Evolutionary conservation across 768 basidiomycete genomes (phyloP).

Genomic region (Calocera viscosa): DNA sequence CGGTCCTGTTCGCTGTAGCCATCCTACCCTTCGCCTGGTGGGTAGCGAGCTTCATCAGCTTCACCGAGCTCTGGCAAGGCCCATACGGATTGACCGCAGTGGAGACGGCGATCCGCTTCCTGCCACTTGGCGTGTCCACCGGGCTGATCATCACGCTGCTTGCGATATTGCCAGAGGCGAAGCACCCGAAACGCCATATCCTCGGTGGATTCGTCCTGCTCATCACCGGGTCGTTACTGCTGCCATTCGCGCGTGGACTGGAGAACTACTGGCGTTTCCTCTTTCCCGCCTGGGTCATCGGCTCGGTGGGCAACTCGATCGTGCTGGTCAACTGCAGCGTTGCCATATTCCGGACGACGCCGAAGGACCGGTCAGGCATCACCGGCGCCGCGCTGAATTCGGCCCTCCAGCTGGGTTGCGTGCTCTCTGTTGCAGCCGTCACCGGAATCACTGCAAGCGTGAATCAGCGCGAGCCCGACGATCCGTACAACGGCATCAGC

Average conservation of each 20-base stretch:
- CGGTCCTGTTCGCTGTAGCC: constrained; percentile 23
- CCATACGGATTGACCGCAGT: constrained; percentile 13
- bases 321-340: constrained; percentile 38
- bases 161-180: constrained; percentile 29
- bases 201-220: constrained; percentile 32
- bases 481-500: neutral
- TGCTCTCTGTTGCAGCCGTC: constrained; percentile 39
- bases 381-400: constrained; percentile 46
- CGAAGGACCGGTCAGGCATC: constrained; percentile 38
- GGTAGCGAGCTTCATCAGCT: neutral
- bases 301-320: constrained; percentile 36
- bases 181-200: constrained; percentile 36
- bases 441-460: constrained; percentile 39
- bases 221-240: constrained; percentile 31
- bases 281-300: constrained; percentile 41
- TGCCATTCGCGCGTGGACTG: constrained; percentile 31
- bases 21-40: constrained; percentile 11
- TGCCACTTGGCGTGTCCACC: constrained; percentile 30
- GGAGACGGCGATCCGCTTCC: constrained; percentile 13
- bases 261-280: constrained; percentile 37
- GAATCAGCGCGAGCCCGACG: neutral
- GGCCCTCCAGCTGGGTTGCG: constrained; percentile 41
- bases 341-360: constrained; percentile 38
- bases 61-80: constrained; percentile 10
- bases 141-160: constrained; percentile 30